phyloP scores from a whole-genome alignment of 1,284 basidiomycete species.

The Sporisorium exsertum region DNA sequence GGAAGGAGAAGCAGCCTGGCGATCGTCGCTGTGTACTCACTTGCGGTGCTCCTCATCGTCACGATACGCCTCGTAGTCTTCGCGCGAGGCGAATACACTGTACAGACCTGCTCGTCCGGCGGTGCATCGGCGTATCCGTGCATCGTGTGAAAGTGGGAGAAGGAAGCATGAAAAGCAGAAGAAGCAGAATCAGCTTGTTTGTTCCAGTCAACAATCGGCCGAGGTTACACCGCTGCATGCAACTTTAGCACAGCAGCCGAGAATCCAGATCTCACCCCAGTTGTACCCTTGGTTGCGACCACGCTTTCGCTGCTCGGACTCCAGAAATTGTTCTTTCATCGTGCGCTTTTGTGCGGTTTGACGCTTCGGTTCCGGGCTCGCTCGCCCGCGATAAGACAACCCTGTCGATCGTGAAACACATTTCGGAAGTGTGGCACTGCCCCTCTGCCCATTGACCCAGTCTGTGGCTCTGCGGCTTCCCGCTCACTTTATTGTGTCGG shows the following conservation, averaged over 20 bases:
- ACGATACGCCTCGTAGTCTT: conserved; percentile 58
- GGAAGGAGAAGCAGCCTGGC: not conserved
- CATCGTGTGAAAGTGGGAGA: not conserved
- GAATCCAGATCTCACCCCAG: conserved; percentile 44
- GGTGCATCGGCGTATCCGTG: conserved; percentile 6
- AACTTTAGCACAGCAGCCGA: not conserved
- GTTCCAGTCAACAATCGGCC: not conserved
- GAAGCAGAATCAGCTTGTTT: not conserved
- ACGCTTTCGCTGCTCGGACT: not conserved
- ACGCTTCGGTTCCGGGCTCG: not conserved
- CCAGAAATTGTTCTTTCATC: not conserved
- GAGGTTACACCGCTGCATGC: conserved; percentile 10
- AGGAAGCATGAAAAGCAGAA: conserved; percentile 4
- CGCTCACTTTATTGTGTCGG: no score
- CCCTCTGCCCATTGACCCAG: no score
- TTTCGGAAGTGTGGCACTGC: not conserved
- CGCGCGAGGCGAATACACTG: conserved; percentile 50
- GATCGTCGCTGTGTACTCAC: conserved; percentile 40
- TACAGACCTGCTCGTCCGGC: conserved; percentile 46
- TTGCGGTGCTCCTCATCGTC: conserved; percentile 64
- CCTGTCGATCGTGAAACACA: not conserved
- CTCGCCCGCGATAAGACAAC: not conserved
- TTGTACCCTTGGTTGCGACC: conserved; percentile 60
- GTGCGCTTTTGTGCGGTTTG: not conserved
- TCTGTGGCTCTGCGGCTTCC: no score